phyloP scores from a whole-genome alignment of 345 rosid genomes.

The Moringa oleifera region DNA sequence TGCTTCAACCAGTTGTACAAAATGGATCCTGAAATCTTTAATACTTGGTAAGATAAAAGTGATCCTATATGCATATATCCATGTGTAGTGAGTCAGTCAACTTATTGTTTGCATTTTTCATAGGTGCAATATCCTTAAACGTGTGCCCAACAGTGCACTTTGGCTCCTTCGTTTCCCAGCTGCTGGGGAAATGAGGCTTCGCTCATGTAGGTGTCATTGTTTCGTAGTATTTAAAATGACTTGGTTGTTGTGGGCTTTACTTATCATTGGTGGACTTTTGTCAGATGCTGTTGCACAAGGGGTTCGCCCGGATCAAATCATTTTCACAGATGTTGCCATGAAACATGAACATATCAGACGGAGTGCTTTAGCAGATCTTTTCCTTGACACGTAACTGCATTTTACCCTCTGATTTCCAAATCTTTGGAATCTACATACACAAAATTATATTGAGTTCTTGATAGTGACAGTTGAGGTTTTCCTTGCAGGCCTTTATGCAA shows the following conservation, averaged over 20 bases:
- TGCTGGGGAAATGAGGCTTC: conserved; percentile 94
- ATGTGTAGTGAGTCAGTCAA: not conserved
- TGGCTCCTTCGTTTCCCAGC: conserved; percentile 99
- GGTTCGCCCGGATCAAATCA: conserved; percentile 82
- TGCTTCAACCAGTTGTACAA: conserved; percentile 98
- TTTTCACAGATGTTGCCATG: conserved; percentile 99
- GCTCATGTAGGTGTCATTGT: conserved; percentile 50
- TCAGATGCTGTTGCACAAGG: conserved; percentile 90
- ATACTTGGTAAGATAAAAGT: conserved; percentile 65
- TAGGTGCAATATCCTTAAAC: conserved; percentile 97
- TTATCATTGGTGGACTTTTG: conserved; percentile 7
- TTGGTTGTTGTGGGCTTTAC: not conserved
- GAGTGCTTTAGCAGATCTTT: conserved; percentile 93
- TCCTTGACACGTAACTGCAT: conserved; percentile 85
- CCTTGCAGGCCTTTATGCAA: conserved; percentile 82
- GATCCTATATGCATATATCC: not conserved
- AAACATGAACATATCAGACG: conserved; percentile 91
- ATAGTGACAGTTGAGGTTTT: conserved; percentile 9
- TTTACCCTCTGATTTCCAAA: conserved; percentile 3
- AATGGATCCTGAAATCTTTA: conserved; percentile 96
- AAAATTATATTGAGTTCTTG: not conserved
- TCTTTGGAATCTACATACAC: not conserved
- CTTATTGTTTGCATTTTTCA: not conserved
- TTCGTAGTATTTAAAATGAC: not conserved
- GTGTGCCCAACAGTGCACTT: conserved; percentile 91